phyloP scores from a whole-genome alignment of 257 asterid genomes.

The Capsicum chinense region DNA sequence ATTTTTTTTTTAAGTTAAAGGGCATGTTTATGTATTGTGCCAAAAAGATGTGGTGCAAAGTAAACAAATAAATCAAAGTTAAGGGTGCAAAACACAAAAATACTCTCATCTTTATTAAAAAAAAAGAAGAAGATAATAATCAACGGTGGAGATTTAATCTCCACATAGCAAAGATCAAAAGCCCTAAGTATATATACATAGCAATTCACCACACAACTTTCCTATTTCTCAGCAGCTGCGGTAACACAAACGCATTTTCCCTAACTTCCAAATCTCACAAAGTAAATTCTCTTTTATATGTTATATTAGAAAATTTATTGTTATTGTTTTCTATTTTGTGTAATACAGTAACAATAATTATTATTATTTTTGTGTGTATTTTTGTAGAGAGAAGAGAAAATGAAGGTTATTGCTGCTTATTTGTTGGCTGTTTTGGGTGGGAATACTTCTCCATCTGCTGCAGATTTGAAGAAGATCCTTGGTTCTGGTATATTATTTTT shows the following conservation, averaged over 20 bases:
- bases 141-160: background rate
- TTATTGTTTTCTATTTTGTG: background rate
- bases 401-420: conserved; percentile 34
- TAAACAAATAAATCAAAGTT: background rate
- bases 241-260: background rate
- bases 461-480: conserved; percentile 33
- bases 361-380: background rate
- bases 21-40: too few relatives aligned
- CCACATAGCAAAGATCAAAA: background rate
- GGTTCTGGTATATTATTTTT: background rate
- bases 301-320: background rate
- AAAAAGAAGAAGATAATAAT: too few relatives aligned
- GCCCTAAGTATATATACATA: conserved; percentile 17
- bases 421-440: conserved; percentile 35
- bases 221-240: background rate
- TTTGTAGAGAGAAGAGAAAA: background rate
- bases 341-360: background rate
- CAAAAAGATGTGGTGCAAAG: background rate
- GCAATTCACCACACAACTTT: background rate
- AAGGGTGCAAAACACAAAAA: background rate
- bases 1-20: too few relatives aligned
- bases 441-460: conserved; percentile 1
- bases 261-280: background rate
- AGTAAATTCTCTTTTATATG: background rate
- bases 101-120: background rate